A percentile compares a stretch with the other conserved stretches of the same genome.
Evolutionary conservation across 208 protist genomes (phyloP).

Genomic region (Leishmania tropica): DNA sequence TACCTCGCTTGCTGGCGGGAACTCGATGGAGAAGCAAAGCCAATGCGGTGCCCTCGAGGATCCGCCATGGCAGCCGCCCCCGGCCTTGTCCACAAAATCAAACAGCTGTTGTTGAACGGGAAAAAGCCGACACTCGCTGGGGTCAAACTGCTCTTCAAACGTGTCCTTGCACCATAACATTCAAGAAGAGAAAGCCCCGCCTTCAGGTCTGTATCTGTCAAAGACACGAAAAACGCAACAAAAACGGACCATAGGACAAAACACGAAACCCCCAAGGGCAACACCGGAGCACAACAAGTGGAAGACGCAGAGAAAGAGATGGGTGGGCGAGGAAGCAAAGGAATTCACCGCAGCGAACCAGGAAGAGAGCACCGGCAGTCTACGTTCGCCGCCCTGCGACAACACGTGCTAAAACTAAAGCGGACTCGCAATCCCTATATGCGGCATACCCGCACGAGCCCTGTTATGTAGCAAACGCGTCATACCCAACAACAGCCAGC

Average conservation of each 20-base stretch:
- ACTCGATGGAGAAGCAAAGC: conserved; percentile 84
- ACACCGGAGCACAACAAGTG: background rate
- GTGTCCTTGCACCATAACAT: conserved; percentile 86
- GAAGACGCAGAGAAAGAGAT: background rate
- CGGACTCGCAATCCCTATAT: too few species aligned
- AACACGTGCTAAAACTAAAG: too few species aligned
- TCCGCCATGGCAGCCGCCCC: background rate
- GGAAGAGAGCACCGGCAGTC: background rate
- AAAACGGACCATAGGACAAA: background rate
- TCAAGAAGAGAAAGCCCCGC: background rate
- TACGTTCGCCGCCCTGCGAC: background rate
- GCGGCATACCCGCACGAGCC: too few species aligned
- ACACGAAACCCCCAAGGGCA: background rate
- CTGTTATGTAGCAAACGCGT: too few species aligned
- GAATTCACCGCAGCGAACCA: background rate
- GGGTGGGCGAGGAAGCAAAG: background rate
- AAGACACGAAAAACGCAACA: background rate
- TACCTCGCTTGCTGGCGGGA: conserved; percentile 67
- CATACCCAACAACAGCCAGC: too few species aligned
- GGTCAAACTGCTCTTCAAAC: conserved; percentile 60
- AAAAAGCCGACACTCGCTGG: conserved; percentile 58
- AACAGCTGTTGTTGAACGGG: conserved; percentile 78
- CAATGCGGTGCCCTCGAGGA: conserved; percentile 24
- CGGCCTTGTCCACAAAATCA: conserved; percentile 62
- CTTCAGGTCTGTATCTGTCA: background rate